Evolutionary conservation across 2,329 filamentous ascomycete genomes (phyloP).

Genomic region (Byssoonygena ceratinophila): DNA sequence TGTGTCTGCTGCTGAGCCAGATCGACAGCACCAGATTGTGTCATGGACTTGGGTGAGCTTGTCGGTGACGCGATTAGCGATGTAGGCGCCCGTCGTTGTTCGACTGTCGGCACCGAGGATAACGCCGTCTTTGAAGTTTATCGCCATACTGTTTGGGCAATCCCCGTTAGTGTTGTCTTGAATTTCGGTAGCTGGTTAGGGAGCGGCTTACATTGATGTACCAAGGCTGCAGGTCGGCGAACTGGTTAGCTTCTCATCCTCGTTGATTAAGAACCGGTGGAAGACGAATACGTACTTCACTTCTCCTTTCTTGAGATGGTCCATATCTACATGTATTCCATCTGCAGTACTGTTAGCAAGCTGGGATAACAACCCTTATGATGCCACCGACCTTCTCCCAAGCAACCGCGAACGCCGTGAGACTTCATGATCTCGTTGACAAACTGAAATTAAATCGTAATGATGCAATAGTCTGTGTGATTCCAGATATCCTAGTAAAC

Average conservation of each 20-base stretch:
- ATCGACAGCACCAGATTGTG: conserved; percentile 99
- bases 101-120: conserved; percentile 94
- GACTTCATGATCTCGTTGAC: conserved; percentile 12
- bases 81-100: conserved; percentile 95
- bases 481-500: not conserved
- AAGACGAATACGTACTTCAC: conserved; percentile 63
- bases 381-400: conserved; percentile 17
- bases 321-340: conserved; percentile 99
- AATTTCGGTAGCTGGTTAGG: conserved; percentile 16
- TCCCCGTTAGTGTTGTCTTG: conserved; percentile 22
- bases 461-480: not conserved
- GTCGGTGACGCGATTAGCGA: conserved; percentile 97
- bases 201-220: conserved; percentile 73
- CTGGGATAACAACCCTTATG: not conserved
- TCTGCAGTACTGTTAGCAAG: conserved; percentile 46
- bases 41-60: conserved; percentile 98
- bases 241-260: not conserved
- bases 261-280: not conserved
- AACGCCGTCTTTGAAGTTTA: conserved; percentile 97
- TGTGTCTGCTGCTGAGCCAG: conserved; percentile 92
- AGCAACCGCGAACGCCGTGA: conserved; percentile 16
- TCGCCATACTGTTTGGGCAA: conserved; percentile 64
- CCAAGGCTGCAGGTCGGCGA: conserved; percentile 55
- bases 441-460: not conserved
- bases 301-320: conserved; percentile 95